Evolutionary conservation across 2,329 filamentous ascomycete genomes (phyloP).

Genomic region (Ceratocystis ficicola): DNA sequence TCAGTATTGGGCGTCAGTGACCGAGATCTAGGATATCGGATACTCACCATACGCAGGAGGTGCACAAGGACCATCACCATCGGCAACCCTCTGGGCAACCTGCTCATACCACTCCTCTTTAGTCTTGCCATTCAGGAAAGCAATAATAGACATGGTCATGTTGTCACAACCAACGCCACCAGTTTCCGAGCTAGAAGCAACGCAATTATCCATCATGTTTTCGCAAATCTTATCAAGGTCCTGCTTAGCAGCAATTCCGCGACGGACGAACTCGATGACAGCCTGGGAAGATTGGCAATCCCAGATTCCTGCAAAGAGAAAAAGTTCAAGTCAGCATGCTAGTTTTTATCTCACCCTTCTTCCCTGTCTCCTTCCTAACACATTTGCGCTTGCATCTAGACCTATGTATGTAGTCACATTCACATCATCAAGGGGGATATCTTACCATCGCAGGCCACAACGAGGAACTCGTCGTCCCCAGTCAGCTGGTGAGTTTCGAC

Average conservation of each 20-base stretch:
- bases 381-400: too few species aligned
- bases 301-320: conserved; percentile 70
- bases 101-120: conserved; percentile 98
- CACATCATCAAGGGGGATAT: neutral
- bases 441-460: conserved; percentile 84
- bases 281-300: conserved; percentile 98
- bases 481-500: conserved; percentile 82
- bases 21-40: conserved; percentile 28
- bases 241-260: conserved; percentile 93
- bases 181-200: conserved; percentile 94
- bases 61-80: conserved; percentile 94
- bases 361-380: neutral
- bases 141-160: conserved; percentile 95
- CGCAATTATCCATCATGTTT: conserved; percentile 99
- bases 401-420: neutral
- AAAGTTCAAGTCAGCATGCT: neutral
- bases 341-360: neutral
- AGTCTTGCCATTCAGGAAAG: conserved; percentile 76
- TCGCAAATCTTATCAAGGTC: conserved; percentile 91
- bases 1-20: conserved; percentile 19
- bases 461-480: conserved; percentile 89
- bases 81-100: conserved; percentile 84
- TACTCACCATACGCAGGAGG: conserved; percentile 98
- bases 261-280: conserved; percentile 89
- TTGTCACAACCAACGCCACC: conserved; percentile 98